Base-by-base conservation (phyloP, 306 rosid genomes). In the Oxytropis ochrocephala region DNA sequence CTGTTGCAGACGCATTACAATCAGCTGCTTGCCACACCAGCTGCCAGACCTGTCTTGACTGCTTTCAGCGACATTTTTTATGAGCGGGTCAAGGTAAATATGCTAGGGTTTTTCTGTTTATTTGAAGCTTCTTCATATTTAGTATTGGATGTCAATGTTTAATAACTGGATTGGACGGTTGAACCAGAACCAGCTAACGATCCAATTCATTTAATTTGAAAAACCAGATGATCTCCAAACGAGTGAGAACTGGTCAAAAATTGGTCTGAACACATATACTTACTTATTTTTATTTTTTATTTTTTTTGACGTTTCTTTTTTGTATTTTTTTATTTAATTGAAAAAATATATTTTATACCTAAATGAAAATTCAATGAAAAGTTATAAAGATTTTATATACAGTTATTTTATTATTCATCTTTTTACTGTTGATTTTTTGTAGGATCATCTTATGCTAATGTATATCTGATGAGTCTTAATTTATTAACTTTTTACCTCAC, bases 1-100 rank as follows among this genome's bases (percentile, higher is more conserved):
- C 74, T 94, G 43, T 29, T 82, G 76, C 96, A 90, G 85, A 88
- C 86, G 6, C 96, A 94, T 83, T 75, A 80, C 61, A 81, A 85
- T 82, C 98, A 94, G 79, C 84, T 94, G 78, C 81, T 88, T 56
- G 12, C 88, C 39, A 94, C 97, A 0, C 92, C 94, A 10, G 77
- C 91, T 10, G 96, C 98, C 19, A 81, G 89, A 51, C 90, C 93
- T 16, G 54, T 87, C 60, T 72, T 94, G 79, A 85, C 89, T 35
- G 84, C 24, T 77, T 83, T 94, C 60, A 75, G 79, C 49, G 92
- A 85, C 77, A 78, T 81, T 52, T 90, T 88, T 70, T 85, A 94
- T 62, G 75, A 90, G 9, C 79, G 76, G 67, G 85, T 87, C 73
- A 90, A 94, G 98, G 98, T 94, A 90, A 72, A 29, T 53, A 5